These are phyloP conservation scores for Claviceps maximensis DNA, from an alignment of 2,329 filamentous ascomycete genomes.

Conservation along the genomic window DNA sequence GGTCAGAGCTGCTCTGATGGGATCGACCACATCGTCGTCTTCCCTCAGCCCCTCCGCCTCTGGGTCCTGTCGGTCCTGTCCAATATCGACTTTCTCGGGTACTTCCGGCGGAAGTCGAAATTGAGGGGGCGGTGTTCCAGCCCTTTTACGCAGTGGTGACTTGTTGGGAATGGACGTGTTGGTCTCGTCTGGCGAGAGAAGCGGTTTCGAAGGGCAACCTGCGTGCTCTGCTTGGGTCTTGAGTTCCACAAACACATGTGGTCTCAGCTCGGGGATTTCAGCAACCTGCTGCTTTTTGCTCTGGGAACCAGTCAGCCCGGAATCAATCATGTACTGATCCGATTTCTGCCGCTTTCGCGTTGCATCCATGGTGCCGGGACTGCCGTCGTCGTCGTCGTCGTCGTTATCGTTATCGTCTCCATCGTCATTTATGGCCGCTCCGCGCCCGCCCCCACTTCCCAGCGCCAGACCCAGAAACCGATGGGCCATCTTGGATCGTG, in stretches of 20 bases:
- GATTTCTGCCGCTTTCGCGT: slow-evolving; percentile 6
- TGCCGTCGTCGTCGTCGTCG: slow-evolving; percentile 9
- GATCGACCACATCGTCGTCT: slow-evolving; percentile 31
- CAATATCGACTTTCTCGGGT: slow-evolving; percentile 2
- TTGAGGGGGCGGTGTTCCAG: slow-evolving; percentile 26
- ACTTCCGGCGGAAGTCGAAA: slow-evolving; percentile 13
- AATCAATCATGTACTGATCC: slow-evolving; percentile 4
- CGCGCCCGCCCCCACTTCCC: slow-evolving; percentile 31
- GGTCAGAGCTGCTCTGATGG: slow-evolving; percentile 45
- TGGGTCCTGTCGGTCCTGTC: neutral
- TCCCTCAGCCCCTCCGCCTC: slow-evolving; percentile 9
- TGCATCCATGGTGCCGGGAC: slow-evolving; percentile 8
- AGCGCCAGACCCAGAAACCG: slow-evolving; percentile 39
- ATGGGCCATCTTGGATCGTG: slow-evolving; percentile 38
- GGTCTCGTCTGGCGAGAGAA: neutral
- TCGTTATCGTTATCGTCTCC: slow-evolving; percentile 11
- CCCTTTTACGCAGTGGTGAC: slow-evolving; percentile 21
- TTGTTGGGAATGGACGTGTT: slow-evolving; percentile 12
- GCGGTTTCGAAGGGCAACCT: neutral
- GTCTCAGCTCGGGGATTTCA: neutral
- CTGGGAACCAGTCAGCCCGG: neutral
- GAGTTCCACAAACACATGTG: neutral
- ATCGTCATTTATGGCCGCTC: slow-evolving; percentile 12
- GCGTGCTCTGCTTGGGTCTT: neutral
- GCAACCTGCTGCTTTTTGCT: neutral